Base-by-base conservation (phyloP, 1,139 yeast genomes). In the Lodderomyces jiufengensis region DNA sequence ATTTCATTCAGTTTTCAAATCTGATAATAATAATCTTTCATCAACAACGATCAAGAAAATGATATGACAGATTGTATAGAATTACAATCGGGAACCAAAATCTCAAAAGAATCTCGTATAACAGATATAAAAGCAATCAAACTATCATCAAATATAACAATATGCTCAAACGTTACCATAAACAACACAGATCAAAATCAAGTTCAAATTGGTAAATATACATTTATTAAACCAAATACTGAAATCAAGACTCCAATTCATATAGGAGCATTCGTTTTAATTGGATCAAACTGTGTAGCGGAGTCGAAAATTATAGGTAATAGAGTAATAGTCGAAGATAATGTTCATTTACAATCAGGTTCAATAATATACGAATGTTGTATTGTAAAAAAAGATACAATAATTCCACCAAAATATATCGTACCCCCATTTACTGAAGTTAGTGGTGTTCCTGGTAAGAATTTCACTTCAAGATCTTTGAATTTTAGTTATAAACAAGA, bases 321-420 rank as follows among this genome's bases (percentile, higher is more conserved):
- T 41, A 55, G 84, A 36, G 84, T 83, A 22, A 44, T 62, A 8
- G 61, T 84, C 4, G 88, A 73, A 20, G 45, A 49, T 1, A 45
- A 61, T 27, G 70, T 76, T 40, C 33, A 40, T 0, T 44, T 75
- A 16, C 64, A 74, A 8, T 62, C 66, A 40, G 59, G 68, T 36
- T 61, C 73, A 5, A 67, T 78, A n/a, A 59, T 84, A 23, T 76
- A 78, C 45, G 88, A 82, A 47, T 78, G 85, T 46, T 80, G 80
- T 27, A 51, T 76, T 9, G 61, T 84, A 2, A 67, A 68, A 12
- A 61, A 64, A 24, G 68, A 68, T 13, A 61, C 81, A 0, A 58
- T 55, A 4, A 52, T 84, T 2, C 85, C 90, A 0, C 70, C 77
- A 1, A 66, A 67, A 40, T 59, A 66, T 42, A 78, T 78, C 24